Evolutionary conservation across 2,329 filamentous ascomycete species (phyloP).

Genomic region (Ceratocystis harringtonii): DNA sequence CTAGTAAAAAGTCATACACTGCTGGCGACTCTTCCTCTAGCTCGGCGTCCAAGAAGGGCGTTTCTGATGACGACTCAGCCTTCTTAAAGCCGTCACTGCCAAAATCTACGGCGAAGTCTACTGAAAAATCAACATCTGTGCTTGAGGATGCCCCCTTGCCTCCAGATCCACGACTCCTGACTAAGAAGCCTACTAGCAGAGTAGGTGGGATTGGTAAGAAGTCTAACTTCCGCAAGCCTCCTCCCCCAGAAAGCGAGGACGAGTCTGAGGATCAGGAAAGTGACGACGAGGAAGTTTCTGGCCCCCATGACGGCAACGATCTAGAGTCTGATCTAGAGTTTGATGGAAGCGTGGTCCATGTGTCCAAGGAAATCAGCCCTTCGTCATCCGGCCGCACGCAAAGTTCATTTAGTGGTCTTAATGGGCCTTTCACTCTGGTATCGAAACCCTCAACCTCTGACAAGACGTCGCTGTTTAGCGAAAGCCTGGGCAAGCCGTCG

Average conservation of each 20-base stretch:
- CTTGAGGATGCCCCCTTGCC: conserved; percentile 28
- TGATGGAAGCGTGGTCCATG: conserved; percentile 46
- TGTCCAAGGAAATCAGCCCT: conserved; percentile 43
- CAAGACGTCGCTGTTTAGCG: conserved; percentile 11
- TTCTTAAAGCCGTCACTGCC: conserved; percentile 10
- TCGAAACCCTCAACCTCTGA: conserved; percentile 18
- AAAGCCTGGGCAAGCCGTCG: conserved; percentile 2
- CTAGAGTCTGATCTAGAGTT: conserved; percentile 34
- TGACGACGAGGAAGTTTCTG: conserved; percentile 27
- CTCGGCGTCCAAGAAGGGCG: conserved; percentile 17
- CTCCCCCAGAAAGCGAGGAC: conserved; percentile 24
- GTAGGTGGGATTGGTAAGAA: conserved; percentile 10
- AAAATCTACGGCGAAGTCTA: conserved; percentile 17
- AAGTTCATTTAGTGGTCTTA: conserved; percentile 41
- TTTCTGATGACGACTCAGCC: conserved; percentile 14
- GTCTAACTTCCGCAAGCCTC: conserved; percentile 1
- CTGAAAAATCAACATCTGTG: conserved; percentile 17
- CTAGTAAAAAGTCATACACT: conserved; percentile 36
- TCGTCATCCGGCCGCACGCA: conserved; percentile 37
- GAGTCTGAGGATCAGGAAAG: conserved; percentile 28
- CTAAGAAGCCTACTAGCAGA: conserved; percentile 19
- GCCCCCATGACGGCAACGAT: conserved; percentile 30
- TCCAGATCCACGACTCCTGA: conserved; percentile 29
- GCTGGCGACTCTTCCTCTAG: conserved; percentile 38
- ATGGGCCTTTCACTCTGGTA: conserved; percentile 33